These are phyloP conservation scores for Chlamydomonas sp. DNA, from an alignment of 139 green algal genomes.

Conservation along the genomic window DNA sequence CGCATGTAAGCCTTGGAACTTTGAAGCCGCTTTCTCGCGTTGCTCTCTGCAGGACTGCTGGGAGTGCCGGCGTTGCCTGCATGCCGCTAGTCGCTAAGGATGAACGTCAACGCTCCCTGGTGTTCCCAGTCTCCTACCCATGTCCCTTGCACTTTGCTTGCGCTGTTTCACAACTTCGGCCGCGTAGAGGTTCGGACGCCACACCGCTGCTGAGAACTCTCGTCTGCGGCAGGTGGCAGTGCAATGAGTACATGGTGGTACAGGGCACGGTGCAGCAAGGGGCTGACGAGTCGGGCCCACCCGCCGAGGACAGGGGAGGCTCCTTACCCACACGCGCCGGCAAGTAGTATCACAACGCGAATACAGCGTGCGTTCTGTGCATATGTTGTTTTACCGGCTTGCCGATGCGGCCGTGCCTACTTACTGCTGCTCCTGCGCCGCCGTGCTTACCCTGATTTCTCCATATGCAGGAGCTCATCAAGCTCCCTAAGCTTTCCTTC, in stretches of 20 bases:
- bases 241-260: background rate
- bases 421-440: background rate
- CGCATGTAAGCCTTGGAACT: too few relatives aligned
- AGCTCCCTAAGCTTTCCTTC: conserved; percentile 27
- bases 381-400: background rate
- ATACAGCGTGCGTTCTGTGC: background rate
- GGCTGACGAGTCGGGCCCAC: background rate
- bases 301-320: too few relatives aligned
- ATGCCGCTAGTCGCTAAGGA: too few relatives aligned
- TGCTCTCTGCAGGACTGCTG: too few relatives aligned
- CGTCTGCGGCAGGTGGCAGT: conserved; percentile 11
- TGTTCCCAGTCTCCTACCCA: conserved; percentile 16
- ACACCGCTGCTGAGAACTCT: conserved; percentile 51
- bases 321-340: too few relatives aligned
- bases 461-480: conserved; percentile 23
- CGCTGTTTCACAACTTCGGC: conserved; percentile 41
- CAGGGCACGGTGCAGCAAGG: background rate
- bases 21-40: too few relatives aligned
- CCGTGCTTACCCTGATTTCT: conserved; percentile 9
- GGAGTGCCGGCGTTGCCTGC: too few relatives aligned
- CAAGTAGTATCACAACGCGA: background rate
- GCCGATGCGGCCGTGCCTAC: background rate
- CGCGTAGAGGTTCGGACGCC: conserved; percentile 36
- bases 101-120: background rate
- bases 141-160: conserved; percentile 13